Evolutionary conservation across 2,329 filamentous ascomycete species (phyloP).

Genomic region (Cryoendolithus antarcticus): DNA sequence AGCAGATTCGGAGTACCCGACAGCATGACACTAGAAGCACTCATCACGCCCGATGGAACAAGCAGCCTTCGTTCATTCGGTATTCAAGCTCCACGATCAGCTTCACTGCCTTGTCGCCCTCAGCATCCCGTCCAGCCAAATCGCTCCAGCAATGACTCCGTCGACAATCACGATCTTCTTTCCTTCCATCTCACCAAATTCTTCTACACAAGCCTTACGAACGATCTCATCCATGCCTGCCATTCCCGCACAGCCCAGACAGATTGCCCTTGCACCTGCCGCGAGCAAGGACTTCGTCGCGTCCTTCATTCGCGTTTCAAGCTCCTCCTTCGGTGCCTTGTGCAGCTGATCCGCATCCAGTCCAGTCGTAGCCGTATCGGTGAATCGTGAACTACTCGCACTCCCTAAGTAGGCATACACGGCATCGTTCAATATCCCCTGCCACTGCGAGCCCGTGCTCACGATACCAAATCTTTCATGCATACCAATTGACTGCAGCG

Average conservation of each 20-base stretch:
- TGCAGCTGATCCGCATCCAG: conserved; percentile 72
- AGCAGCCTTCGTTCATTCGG: no score
- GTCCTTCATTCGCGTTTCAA: conserved; percentile 52
- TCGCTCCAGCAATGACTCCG: conserved; percentile 59
- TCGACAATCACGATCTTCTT: conserved; percentile 57
- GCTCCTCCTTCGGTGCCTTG: conserved; percentile 48
- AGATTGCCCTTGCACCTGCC: conserved; percentile 7
- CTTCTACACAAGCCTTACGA: conserved; percentile 52
- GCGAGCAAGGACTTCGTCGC: conserved; percentile 56
- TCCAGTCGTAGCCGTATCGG: conserved; percentile 71
- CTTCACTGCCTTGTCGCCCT: conserved; percentile 9
- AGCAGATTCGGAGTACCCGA: no score
- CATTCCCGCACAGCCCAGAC: conserved; percentile 8
- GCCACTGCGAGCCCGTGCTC: conserved; percentile 77
- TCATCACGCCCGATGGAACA: no score
- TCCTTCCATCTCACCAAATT: conserved; percentile 37
- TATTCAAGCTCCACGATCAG: no score
- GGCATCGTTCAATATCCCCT: conserved; percentile 54
- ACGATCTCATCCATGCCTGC: conserved; percentile 70
- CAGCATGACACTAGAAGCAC: no score
- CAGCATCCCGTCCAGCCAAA: conserved; percentile 44
- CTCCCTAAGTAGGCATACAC: conserved; percentile 52
- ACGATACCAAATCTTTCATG: conserved; percentile 67
- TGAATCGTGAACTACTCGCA: conserved; percentile 41
- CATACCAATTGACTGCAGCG: conserved; percentile 43